A percentile compares a stretch with the other conserved stretches of the same genome.
These are phyloP conservation scores for Lipomyces japonicus DNA, from an alignment of 805 yeast species.

Conservation along the genomic window DNA sequence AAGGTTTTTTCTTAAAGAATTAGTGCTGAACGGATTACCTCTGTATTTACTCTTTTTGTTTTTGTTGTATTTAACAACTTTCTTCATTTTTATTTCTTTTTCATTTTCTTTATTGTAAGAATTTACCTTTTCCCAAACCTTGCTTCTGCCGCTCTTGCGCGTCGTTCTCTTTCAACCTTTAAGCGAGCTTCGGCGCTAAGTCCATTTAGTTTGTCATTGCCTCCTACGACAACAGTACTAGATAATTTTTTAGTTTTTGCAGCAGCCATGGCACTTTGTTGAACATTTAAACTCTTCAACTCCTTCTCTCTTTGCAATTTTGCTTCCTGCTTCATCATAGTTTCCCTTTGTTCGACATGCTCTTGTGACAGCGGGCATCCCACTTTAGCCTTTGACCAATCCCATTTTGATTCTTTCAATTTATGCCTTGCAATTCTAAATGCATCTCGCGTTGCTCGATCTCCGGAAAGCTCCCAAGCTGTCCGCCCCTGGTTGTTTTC, in stretches of 20 bases:
- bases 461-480: constrained; percentile 62
- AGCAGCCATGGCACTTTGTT: neutral
- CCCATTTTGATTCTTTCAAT: constrained; percentile 64
- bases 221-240: constrained; percentile 27
- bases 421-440: constrained; percentile 66
- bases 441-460: constrained; percentile 41
- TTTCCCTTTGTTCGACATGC: constrained; percentile 34
- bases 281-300: constrained; percentile 23
- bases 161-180: constrained; percentile 84
- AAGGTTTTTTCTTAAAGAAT: neutral
- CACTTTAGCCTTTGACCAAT: constrained; percentile 68
- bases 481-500: constrained; percentile 54
- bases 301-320: constrained; percentile 28
- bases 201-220: constrained; percentile 40
- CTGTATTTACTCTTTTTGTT: neutral
- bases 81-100: constrained; percentile 29
- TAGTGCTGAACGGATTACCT: neutral
- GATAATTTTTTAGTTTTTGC: constrained; percentile 28
- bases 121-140: constrained; percentile 38
- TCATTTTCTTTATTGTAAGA: constrained; percentile 28
- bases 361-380: constrained; percentile 48
- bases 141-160: constrained; percentile 96
- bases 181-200: constrained; percentile 69
- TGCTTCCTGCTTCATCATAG: constrained; percentile 14
- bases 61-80: constrained; percentile 9